Percentiles rank a stretch among this genome's conserved stretches.
Evolutionary conservation across 2,329 filamentous ascomycete species (phyloP).

Genomic region (Aspergillus felis): DNA sequence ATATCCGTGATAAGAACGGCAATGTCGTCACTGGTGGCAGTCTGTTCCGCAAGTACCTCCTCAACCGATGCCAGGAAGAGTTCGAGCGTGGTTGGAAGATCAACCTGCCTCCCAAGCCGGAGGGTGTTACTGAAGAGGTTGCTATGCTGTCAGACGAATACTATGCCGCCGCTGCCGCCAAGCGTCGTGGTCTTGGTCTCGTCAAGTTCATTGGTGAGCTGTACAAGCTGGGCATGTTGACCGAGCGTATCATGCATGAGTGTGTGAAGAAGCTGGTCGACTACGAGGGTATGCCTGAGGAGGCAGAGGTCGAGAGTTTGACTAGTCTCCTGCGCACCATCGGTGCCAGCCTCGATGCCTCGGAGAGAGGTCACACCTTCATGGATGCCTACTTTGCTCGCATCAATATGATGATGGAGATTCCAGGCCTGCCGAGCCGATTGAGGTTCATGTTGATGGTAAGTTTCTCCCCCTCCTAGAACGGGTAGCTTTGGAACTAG

Average conservation of each 20-base stretch:
- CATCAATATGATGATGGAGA: constrained; percentile 76
- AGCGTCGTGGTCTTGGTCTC: constrained; percentile 93
- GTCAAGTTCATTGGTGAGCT: constrained; percentile 99
- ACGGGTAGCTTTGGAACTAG: constrained; percentile 1
- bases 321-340: constrained; percentile 90
- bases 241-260: constrained; percentile 98
- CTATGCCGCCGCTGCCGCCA: constrained; percentile 87
- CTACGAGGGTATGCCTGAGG: constrained; percentile 87
- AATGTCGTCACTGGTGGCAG: constrained; percentile 87
- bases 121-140: constrained; percentile 68
- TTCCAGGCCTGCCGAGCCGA: constrained; percentile 78
- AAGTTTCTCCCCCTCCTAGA: constrained; percentile 16
- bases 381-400: constrained; percentile 93
- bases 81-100: constrained; percentile 97
- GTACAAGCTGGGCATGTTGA: constrained; percentile 98
- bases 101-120: constrained; percentile 73
- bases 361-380: constrained; percentile 77
- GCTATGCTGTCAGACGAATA: constrained; percentile 93
- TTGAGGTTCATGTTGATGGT: constrained; percentile 92
- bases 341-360: constrained; percentile 76
- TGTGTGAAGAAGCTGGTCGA: constrained; percentile 97
- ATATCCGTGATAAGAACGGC: constrained; percentile 83
- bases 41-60: constrained; percentile 95
- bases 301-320: constrained; percentile 93
- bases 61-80: constrained; percentile 97